Evolutionary conservation across 352 stramenopile genomes (phyloP), one percentile per base, ranked within the genome.

Genomic region (Aphanomyces invadans): DNA sequence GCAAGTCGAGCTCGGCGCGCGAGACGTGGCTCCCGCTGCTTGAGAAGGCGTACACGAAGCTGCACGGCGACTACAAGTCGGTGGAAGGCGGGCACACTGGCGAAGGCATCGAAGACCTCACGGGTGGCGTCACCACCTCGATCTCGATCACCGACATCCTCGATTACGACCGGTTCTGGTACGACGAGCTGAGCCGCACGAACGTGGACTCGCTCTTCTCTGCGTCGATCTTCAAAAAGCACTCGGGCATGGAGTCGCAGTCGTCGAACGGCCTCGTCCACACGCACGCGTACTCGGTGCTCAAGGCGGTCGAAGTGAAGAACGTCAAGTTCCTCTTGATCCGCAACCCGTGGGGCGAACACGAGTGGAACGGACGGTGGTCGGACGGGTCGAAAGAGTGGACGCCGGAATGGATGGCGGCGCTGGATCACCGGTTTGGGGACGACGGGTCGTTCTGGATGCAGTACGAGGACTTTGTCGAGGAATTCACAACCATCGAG

Each of bases 1-100:
- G 72, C 33, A 75, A 76, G 31, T 81, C 72, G 36, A 71, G 64
- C 32, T 75, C 75, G 49, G 81, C 76, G 29, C 78, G 86, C 62
- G 84, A 94, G 70, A 76, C 90, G 42, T 96, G 87, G 87, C 76
- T 87, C 15, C 76, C 82, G 48, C 70, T 95, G n/a, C 54, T 96
- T 12, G 87, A 96, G 70, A 96, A 96, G 68, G 86, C 86, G 26
- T 93, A 88, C 64, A 82, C 87, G 11, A 95, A 95, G 62, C 79
- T 77, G 42, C 81, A 83, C 59, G 86, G 87, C 26, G 79, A 78
- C 68, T 96, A 95, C 75, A 66, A 71, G 9, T 63, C 72, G 10
- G 76, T 95, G 44, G 74, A 87, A 39, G 79, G 78, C 48, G 86
- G 85, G 3, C 73, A 77, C 52, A 81, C 74, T 11, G 74, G 74